Evolutionary conservation across 2,329 filamentous ascomycete genomes (phyloP), one percentile per base, ranked within the genome.

Genomic region (Colletotrichum chrysophilum): DNA sequence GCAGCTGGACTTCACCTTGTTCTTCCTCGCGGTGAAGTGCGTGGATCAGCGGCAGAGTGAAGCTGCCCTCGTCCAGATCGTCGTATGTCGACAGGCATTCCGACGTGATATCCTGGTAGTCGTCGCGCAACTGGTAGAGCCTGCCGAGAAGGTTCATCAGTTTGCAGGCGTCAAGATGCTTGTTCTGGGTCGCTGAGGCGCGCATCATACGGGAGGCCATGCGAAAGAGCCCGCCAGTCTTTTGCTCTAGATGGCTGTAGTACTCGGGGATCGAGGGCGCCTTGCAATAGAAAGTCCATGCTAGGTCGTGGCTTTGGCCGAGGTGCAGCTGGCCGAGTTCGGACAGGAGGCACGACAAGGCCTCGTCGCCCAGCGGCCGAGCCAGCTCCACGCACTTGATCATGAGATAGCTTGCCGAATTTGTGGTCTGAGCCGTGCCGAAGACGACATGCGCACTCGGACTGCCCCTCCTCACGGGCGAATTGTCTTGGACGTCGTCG

Each of bases 401-500:
- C 14, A 82, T 75, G 4, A 81, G 70, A 74, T 81, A 85, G 10
- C 77, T 81, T 1, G 85, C 81, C 5, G 80, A 79, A 70, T 87
- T 86, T 67, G 86, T 83, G 4, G 84, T 81, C 68, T 86, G 84
- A 3, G 79, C 78, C 4, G 55, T 34, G 0, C 85, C 85, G 76
- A 83, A 87, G 8, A 87, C 78, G 1, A 75, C 76, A 74, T 87
- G 85, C 4, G 83, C 77, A 1, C 84, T 71, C 5, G 84, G 84
- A 24, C 78, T 80, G 7, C 82, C 83, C 6, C 85, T 80, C 4
- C 85, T 79, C 2, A 84, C 71, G 3, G 72, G 34, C 2, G 85
- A 85, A 2, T 75, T 70, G 67, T 86, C 85, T 75, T 87, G 77
- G 24, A 87, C 79, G 76, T 87, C 85, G 66, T 86, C 85, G 4